Percentiles rank a stretch among this genome's conserved stretches.
Conservation (phyloP, 257 asterid genomes). For the Schizonepeta tenuifolia region DNA sequence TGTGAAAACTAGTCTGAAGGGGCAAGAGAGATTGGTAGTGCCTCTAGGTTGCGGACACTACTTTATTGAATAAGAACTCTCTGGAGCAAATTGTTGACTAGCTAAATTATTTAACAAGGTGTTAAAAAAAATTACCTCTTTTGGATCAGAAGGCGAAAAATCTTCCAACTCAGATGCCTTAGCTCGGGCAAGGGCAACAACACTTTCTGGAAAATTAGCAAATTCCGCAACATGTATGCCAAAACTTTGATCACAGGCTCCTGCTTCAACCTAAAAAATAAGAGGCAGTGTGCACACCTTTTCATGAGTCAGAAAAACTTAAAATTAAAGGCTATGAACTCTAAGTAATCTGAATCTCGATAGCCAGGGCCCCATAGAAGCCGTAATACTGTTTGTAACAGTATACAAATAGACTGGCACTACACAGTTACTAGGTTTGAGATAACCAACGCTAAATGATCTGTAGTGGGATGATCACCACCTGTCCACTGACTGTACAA, state of each 20-base stretch:
- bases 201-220: constrained; percentile 95
- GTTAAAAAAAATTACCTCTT: constrained; percentile 51
- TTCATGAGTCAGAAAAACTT: constrained; percentile 4
- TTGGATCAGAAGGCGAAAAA: constrained; percentile 63
- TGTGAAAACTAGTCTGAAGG: background rate
- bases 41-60: background rate
- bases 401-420: background rate
- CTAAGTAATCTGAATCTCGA: background rate
- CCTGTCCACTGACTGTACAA: background rate
- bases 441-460: background rate
- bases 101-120: constrained; percentile 14
- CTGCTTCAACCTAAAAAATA: constrained; percentile 80
- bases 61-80: constrained; percentile 1
- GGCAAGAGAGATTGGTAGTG: background rate
- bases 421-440: background rate
- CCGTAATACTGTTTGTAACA: background rate
- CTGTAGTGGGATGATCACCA: constrained; percentile 11
- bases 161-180: constrained; percentile 98
- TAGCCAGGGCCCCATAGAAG: constrained; percentile 12
- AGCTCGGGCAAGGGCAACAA: constrained; percentile 85
- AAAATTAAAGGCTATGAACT: constrained; percentile 14
- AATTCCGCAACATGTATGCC: constrained; percentile 99
- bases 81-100: constrained; percentile 17
- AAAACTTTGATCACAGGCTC: constrained; percentile 98
- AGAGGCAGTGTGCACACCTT: constrained; percentile 16